A percentile compares a stretch with the other conserved stretches of the same genome.
These are phyloP conservation scores for Lentinula boryana DNA, from an alignment of 768 basidiomycete genomes.

Conservation along the genomic window DNA sequence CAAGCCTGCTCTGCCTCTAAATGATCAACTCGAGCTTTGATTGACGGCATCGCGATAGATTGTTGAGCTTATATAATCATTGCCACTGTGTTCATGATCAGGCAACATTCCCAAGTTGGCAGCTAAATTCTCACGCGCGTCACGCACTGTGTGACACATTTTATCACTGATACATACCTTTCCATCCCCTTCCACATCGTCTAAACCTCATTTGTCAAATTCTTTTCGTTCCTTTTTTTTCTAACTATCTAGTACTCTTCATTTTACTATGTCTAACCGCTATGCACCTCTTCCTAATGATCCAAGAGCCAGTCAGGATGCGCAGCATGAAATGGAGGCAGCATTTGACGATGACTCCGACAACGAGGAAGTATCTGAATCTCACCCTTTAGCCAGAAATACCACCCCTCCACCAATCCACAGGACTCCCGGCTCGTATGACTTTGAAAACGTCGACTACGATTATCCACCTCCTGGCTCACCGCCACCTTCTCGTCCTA, in stretches of 20 bases:
- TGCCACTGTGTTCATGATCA: neutral
- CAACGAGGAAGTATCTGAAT: conserved; percentile 49
- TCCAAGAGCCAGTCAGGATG: conserved; percentile 40
- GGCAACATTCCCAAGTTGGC: too few species aligned
- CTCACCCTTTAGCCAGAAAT: conserved; percentile 38
- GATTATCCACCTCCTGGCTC: conserved; percentile 82
- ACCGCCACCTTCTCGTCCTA: conserved; percentile 62
- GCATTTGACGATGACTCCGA: conserved; percentile 81
- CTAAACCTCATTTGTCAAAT: neutral
- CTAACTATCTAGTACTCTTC: neutral
- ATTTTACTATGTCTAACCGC: conserved; percentile 39
- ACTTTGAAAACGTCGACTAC: conserved; percentile 79
- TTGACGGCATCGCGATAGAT: neutral
- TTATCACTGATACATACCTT: too few species aligned
- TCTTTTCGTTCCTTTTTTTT: conserved; percentile 1
- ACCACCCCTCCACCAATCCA: conserved; percentile 24
- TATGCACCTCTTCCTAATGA: conserved; percentile 63
- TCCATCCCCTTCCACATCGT: neutral
- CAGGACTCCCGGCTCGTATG: conserved; percentile 44
- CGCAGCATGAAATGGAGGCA: conserved; percentile 70
- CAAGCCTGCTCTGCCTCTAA: neutral
- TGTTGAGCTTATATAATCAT: neutral
- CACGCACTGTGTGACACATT: neutral
- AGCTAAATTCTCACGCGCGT: neutral
- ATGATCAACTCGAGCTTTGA: neutral